Evolutionary conservation across 1,284 basidiomycete species (phyloP), one percentile per base, ranked within the genome.

Genomic region (Ganoderma multipileum): DNA sequence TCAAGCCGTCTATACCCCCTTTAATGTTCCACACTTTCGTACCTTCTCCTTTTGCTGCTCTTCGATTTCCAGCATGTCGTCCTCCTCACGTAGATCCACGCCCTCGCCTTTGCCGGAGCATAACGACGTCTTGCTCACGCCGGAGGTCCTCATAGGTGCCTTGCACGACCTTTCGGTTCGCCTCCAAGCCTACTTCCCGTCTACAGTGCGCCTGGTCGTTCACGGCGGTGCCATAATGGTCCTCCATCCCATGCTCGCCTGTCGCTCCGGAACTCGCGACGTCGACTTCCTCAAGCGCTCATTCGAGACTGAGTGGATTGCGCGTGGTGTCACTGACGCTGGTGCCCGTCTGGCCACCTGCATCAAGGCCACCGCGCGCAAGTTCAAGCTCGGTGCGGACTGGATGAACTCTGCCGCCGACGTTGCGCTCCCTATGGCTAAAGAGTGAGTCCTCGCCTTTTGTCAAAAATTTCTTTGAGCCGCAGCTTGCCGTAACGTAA

Each of bases 361-460:
- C 75, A 89, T 91, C 65, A 73, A 79, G 23, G 80, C 80, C 38
- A 91, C 89, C 2, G 89, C 90, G 0, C 69, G 62, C 16, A 71
- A 76, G 7, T 90, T 86, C 72, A 72, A 72, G 8, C 76, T 91
- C 7, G 90, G 90, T 0, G 80, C 82, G 44, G 90, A 91, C 76
- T 92, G 90, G 90, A 90, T 91, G 89, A 91, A 91, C 68, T 84
- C 86, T 3, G 87, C 89, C 72, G 87, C 90, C 0, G 90, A 92
- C 74, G 83, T 89, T 12, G 88, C 89, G 1, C 81, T 91, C 57
- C 90, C 90, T 16, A 84, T 87, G 83, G 84, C 86, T 18, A 77
- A 76, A 69, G 86, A 89, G 89, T 91, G 75, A 79, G 89, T 63
- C 66, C 23, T 50, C 47, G 23, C 20, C 44, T 23, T 62, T 59